A percentile compares a stretch with the other conserved stretches of the same genome.
Evolutionary conservation across 805 yeast species (phyloP).

Genomic region (Maudiozyma saulgeensis): DNA sequence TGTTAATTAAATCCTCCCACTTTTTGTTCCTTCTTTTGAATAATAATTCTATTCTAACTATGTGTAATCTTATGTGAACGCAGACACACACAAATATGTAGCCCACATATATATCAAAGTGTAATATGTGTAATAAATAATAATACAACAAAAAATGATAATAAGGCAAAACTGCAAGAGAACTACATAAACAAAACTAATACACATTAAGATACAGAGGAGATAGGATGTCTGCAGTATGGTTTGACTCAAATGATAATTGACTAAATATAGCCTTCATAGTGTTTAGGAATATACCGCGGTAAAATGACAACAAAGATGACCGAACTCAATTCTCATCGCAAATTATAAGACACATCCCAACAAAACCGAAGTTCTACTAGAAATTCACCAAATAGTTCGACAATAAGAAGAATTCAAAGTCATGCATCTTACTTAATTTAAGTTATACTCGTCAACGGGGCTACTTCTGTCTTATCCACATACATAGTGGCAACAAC

Average conservation of each 20-base stretch:
- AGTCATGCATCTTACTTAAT: conserved; percentile 44
- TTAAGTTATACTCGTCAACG: conserved; percentile 85
- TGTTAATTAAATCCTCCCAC: no score
- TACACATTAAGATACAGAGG: no score
- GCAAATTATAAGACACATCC: not conserved
- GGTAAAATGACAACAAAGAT: conserved; percentile 45
- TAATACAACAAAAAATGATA: not conserved
- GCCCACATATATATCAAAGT: not conserved
- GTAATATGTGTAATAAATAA: not conserved
- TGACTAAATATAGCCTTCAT: conserved; percentile 81
- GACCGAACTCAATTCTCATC: conserved; percentile 50
- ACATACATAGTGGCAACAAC: conserved; percentile 42
- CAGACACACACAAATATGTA: no score
- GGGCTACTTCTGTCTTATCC: conserved; percentile 80
- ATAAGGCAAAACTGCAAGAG: not conserved
- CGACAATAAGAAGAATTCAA: conserved; percentile 27
- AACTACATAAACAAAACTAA: no score
- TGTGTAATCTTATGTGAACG: no score
- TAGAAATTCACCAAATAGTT: not conserved
- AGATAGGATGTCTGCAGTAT: conserved; percentile 79
- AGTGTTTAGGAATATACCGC: conserved; percentile 99
- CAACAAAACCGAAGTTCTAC: conserved; percentile 9
- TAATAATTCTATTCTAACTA: not conserved
- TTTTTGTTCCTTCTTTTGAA: not conserved
- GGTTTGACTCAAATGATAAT: conserved; percentile 99